A percentile compares a stretch with the other conserved stretches of the same genome.
Evolutionary conservation across 805 yeast genomes (phyloP).

Genomic region (Blastobotrys attinorum): DNA sequence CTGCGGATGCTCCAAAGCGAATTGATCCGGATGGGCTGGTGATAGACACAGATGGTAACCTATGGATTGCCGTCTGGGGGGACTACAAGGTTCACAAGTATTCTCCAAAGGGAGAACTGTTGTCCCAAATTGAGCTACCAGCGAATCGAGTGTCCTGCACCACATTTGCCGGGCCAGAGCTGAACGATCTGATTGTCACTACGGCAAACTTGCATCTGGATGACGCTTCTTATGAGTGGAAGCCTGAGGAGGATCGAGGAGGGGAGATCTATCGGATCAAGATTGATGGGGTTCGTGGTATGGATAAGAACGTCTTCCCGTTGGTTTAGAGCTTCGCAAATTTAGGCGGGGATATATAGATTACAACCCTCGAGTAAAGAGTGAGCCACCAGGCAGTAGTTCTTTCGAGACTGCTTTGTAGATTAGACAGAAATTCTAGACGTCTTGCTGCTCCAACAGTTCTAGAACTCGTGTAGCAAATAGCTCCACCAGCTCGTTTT

Average conservation of each 20-base stretch:
- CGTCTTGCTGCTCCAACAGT: too few relatives aligned
- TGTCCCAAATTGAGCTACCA: slow-evolving; percentile 50
- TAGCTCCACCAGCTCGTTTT: slow-evolving; percentile 63
- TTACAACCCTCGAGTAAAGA: too few relatives aligned
- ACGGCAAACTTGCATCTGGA: slow-evolving; percentile 47
- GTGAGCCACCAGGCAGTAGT: too few relatives aligned
- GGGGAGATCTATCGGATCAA: slow-evolving; percentile 23
- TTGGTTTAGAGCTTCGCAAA: not conserved
- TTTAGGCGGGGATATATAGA: too few relatives aligned
- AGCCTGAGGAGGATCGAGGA: slow-evolving; percentile 21
- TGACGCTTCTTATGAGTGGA: slow-evolving; percentile 31
- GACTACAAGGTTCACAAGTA: slow-evolving; percentile 49
- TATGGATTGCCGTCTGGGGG: slow-evolving; percentile 65
- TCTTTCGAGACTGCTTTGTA: too few relatives aligned
- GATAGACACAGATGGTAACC: slow-evolving; percentile 42
- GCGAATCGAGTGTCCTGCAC: slow-evolving; percentile 56
- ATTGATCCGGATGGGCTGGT: slow-evolving; percentile 76
- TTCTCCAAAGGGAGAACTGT: slow-evolving; percentile 40
- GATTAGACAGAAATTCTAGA: too few relatives aligned
- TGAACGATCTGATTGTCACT: slow-evolving; percentile 58
- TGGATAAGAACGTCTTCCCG: slow-evolving; percentile 5
- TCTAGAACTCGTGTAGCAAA: slow-evolving; percentile 42
- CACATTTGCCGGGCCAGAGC: slow-evolving; percentile 53
- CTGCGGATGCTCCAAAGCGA: slow-evolving; percentile 5
- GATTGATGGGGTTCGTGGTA: slow-evolving; percentile 18